Percentiles rank a stretch among this genome's conserved stretches.
These are phyloP conservation scores for Penicillium pulvis DNA, from an alignment of 495 filamentous ascomycete genomes.

Conservation along the genomic window DNA sequence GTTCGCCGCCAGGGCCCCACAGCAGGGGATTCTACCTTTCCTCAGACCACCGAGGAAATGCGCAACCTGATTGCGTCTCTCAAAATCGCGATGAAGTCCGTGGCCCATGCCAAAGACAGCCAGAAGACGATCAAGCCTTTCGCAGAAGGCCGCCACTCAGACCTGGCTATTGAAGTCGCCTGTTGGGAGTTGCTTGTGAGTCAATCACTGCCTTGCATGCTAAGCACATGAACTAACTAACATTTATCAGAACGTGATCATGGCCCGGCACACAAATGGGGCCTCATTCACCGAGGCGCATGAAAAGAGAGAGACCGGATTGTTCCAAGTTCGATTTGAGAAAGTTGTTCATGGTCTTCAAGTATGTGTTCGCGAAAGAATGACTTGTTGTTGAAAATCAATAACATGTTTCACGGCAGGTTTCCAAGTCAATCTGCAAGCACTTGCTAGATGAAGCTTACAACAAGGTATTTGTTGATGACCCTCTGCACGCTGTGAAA, in stretches of 20 bases:
- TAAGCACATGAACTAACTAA: background rate
- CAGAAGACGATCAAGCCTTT: background rate
- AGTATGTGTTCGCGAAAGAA: background rate
- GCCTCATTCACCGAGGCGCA: background rate
- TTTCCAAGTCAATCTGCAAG: background rate
- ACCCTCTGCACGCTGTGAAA: conserved; percentile 27
- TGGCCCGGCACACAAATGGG: background rate
- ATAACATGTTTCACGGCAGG: background rate
- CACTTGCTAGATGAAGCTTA: conserved; percentile 11
- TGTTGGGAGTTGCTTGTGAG: conserved; percentile 1
- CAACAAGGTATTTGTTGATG: conserved; percentile 33
- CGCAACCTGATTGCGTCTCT: background rate
- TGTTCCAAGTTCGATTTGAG: background rate
- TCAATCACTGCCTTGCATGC: background rate
- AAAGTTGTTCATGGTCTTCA: background rate
- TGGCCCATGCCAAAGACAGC: background rate
- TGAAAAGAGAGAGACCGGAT: background rate
- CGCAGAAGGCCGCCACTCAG: background rate
- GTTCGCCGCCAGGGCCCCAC: background rate
- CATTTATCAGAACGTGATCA: background rate
- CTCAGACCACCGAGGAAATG: background rate
- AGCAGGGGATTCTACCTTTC: background rate
- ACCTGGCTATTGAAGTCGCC: background rate
- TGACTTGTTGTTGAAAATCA: background rate
- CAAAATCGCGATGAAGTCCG: background rate